Conservation (phyloP, 1,284 basidiomycete species). For the Butyriboletus appendiculatus region DNA sequence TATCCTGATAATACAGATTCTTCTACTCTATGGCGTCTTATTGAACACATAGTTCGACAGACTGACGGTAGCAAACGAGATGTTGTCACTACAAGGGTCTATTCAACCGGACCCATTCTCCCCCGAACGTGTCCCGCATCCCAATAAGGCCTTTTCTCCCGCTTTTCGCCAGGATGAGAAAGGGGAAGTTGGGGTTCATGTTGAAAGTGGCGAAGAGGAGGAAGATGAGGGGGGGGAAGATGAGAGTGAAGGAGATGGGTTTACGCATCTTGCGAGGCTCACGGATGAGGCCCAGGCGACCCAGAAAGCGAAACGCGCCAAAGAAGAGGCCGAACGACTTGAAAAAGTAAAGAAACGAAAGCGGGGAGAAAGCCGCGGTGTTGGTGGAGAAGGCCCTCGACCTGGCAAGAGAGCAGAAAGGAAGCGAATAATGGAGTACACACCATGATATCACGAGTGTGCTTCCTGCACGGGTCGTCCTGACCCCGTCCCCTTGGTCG, state of each 20-base stretch:
- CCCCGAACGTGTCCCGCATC: constrained; percentile 51
- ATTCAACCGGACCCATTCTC: constrained; percentile 87
- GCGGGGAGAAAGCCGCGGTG: constrained; percentile 19
- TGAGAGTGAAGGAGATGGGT: constrained; percentile 38
- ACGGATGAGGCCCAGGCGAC: constrained; percentile 32
- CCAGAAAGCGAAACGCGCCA: constrained; percentile 35
- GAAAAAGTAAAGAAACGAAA: constrained; percentile 39
- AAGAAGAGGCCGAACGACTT: constrained; percentile 33
- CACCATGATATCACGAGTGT: constrained; percentile 10
- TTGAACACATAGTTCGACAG: constrained; percentile 44
- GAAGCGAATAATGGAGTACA: constrained; percentile 17
- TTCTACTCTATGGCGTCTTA: neutral
- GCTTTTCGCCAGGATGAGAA: constrained; percentile 9
- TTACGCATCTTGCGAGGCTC: constrained; percentile 39
- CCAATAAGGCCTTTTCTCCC: constrained; percentile 6
- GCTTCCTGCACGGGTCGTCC: neutral
- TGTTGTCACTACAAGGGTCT: constrained; percentile 92
- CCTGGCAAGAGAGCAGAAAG: constrained; percentile 16
- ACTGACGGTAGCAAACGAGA: constrained; percentile 91
- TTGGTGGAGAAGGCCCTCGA: constrained; percentile 2
- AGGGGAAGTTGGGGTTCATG: constrained; percentile 29
- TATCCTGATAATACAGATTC: neutral
- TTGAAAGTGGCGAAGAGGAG: constrained; percentile 26
- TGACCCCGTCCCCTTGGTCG: too few relatives aligned
- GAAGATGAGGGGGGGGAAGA: constrained; percentile 36